Evolutionary conservation across 2,329 filamentous ascomycete species (phyloP).

Genomic region (Colletotrichum graminicola): DNA sequence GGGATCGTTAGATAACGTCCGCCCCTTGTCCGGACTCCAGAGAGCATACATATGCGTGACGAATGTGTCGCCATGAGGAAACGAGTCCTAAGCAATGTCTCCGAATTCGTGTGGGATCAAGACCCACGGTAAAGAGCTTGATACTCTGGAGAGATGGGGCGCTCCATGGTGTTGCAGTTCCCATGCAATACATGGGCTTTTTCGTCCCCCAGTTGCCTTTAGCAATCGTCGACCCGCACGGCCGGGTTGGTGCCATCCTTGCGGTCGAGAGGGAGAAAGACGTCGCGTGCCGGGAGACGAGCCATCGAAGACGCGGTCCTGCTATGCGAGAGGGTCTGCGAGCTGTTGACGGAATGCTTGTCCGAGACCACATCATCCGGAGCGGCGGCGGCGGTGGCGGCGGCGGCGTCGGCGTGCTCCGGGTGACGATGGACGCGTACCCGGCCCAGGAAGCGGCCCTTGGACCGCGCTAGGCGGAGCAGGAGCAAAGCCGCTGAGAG

Average conservation of each 20-base stretch:
- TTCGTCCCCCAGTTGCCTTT: no score
- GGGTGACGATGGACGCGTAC: conserved; percentile 43
- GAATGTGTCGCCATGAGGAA: no score
- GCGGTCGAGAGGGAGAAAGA: conserved; percentile 62
- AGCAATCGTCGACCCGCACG: conserved; percentile 57
- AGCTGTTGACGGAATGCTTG: conserved; percentile 18
- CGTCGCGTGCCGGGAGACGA: conserved; percentile 43
- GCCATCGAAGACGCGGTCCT: neutral
- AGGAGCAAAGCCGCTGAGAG: conserved; percentile 59
- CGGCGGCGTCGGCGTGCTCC: conserved; percentile 40
- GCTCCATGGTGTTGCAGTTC: no score
- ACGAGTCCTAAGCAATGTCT: no score
- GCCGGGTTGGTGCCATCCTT: conserved; percentile 65
- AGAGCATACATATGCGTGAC: no score
- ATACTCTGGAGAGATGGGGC: no score
- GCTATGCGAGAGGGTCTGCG: conserved; percentile 34
- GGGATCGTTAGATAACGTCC: no score
- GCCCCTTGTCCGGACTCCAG: no score
- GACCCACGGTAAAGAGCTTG: no score
- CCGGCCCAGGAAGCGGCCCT: conserved; percentile 60
- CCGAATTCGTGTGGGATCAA: no score
- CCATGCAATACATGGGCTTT: no score
- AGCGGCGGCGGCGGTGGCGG: conserved; percentile 22
- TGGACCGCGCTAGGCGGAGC: conserved; percentile 58
- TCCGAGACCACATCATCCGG: conserved; percentile 8